Evolutionary conservation across 2,329 filamentous ascomycete species (phyloP).

Genomic region (Hymenoscyphus scutula): DNA sequence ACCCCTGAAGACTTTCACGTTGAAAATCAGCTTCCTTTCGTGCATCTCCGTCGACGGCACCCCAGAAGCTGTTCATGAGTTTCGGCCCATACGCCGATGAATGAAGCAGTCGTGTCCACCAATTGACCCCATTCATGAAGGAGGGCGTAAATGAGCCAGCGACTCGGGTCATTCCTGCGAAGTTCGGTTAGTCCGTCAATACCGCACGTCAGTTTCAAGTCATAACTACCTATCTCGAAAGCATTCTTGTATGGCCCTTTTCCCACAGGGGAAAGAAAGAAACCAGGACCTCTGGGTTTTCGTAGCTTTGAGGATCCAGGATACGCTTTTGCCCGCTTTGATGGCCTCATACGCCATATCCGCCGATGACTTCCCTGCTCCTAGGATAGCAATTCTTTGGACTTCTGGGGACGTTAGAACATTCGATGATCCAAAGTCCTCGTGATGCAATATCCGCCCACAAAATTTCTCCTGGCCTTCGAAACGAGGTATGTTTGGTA

Average conservation of each 20-base stretch:
- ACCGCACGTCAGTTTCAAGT: not conserved
- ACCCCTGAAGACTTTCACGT: constrained; percentile 27
- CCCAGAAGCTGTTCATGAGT: constrained; percentile 25
- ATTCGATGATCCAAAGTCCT: constrained; percentile 36
- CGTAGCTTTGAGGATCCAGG: constrained; percentile 38
- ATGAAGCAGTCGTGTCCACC: constrained; percentile 21
- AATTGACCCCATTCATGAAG: constrained; percentile 18
- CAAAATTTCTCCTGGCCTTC: constrained; percentile 32
- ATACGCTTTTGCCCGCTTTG: constrained; percentile 37
- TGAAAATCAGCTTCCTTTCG: constrained; percentile 28
- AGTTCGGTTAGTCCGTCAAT: not conserved
- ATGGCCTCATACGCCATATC: constrained; percentile 39
- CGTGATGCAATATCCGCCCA: constrained; percentile 35
- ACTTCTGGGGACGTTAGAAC: constrained; percentile 25
- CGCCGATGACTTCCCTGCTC: constrained; percentile 39
- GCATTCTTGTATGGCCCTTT: constrained; percentile 31
- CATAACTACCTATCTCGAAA: constrained; percentile 20
- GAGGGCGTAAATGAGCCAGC: constrained; percentile 16
- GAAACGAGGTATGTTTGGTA: constrained; percentile 35
- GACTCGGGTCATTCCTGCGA: constrained; percentile 16
- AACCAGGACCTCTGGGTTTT: constrained; percentile 35
- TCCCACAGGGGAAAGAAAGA: constrained; percentile 31
- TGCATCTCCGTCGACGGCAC: constrained; percentile 23
- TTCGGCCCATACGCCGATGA: constrained; percentile 21
- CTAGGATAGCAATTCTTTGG: constrained; percentile 35